Percentiles rank a stretch among this genome's conserved stretches.
phyloP scores from a whole-genome alignment of 2,329 filamentous ascomycete species.

The Ophiostoma montium region DNA sequence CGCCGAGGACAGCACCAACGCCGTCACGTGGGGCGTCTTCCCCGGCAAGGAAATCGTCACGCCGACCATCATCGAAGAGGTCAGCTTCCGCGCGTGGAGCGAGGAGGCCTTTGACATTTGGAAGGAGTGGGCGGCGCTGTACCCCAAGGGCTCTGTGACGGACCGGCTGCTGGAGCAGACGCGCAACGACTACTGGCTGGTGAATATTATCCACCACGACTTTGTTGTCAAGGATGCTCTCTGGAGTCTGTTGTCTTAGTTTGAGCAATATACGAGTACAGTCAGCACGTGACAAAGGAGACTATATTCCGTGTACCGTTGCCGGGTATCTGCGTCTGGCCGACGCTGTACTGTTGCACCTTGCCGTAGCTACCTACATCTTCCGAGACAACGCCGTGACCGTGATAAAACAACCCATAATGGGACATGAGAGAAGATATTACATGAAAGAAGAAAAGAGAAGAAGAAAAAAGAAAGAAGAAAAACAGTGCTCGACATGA shows the following conservation, averaged over 20 bases:
- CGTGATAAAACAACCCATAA: too few relatives aligned
- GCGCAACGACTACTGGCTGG: conserved; percentile 65
- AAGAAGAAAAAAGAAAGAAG: neutral
- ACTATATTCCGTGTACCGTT: too few relatives aligned
- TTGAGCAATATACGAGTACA: too few relatives aligned
- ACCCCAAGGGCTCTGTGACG: conserved; percentile 58
- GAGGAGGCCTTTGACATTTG: conserved; percentile 96
- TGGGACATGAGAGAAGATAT: neutral
- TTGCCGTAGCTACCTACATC: too few relatives aligned
- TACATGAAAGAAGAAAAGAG: neutral
- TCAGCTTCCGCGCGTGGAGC: conserved; percentile 92
- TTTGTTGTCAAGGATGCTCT: conserved; percentile 57
- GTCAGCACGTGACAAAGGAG: too few relatives aligned
- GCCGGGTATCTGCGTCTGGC: too few relatives aligned
- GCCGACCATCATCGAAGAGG: conserved; percentile 92
- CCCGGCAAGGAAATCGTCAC: conserved; percentile 98
- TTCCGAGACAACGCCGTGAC: too few relatives aligned
- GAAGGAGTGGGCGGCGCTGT: conserved; percentile 84
- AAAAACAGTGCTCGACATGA: neutral
- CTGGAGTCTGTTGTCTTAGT: conserved; percentile 46
- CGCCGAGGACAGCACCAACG: conserved; percentile 59
- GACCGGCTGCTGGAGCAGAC: conserved; percentile 55
- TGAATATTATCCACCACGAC: conserved; percentile 79
- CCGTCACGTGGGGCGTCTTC: conserved; percentile 98
- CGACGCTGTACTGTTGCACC: too few relatives aligned